Evolutionary conservation across 768 basidiomycete species (phyloP), one percentile per base, ranked within the genome.

Genomic region (Mycena kentingensis): DNA sequence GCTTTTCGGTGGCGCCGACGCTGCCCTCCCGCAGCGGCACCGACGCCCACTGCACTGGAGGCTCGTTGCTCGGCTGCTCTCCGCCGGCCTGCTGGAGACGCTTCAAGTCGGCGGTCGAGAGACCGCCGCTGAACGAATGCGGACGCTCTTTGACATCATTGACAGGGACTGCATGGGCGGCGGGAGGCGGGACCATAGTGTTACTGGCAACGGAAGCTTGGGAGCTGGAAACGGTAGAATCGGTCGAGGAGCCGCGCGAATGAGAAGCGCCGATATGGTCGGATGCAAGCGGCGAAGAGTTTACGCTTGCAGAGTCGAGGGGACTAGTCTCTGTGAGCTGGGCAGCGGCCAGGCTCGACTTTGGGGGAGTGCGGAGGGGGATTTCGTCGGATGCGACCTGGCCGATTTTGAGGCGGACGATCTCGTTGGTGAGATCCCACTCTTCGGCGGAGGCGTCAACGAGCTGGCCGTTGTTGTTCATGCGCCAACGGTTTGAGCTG

Each of bases 211-310:
- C 72, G 48, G 81, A 83, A 47, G 79, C 79, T 54, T 81, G 85
- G 50, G 82, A 81, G 63, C 74, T 77, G 4, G 82, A 83, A 43
- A 77, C 74, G 25, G 84, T 78, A 27, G 85, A 86, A 70, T 90
- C 89, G 57, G 85, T 83, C n/a, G 90, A 90, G 24, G 88, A 90
- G 46, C 86, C 90, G 49, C 89, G 83, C 57, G 89, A 90, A 69
- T 90, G 89, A 57, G 85, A 84, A 25, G 81, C 76, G 47, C 72
- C 77, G 61, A 84, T 82, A 54, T 80, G 79, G 67, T 88, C 86
- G 55, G 83, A 78, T 37, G 78, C 70, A 48, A 84, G 81, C 18
- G 88, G 86, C 29, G 88, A 88, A 43, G 88, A 90, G 60, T 82
- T 85, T 43, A 83, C 73, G 65, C 88, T 90, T 46, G 82, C 80